Evolutionary conservation across 108 stramenopile species (phyloP).

Genomic region (Stephanodiscus minutulus): DNA sequence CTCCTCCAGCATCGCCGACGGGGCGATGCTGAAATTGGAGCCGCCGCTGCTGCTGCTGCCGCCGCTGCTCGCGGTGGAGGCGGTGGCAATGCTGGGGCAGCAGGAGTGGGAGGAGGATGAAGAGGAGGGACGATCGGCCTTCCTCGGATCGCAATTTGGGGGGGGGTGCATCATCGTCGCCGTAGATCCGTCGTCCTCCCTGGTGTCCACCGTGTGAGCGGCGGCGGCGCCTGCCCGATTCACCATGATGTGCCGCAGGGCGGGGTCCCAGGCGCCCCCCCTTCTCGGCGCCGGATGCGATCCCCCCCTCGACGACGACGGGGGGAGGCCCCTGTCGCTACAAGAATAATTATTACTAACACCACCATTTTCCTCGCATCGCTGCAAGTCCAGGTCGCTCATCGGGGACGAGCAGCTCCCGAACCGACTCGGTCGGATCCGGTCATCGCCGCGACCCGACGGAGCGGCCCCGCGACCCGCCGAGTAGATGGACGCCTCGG

Average conservation of each 20-base stretch:
- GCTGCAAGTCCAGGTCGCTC: too few relatives aligned
- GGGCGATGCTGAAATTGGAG: too few relatives aligned
- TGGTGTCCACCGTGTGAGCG: too few relatives aligned
- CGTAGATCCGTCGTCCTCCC: constrained; percentile 4
- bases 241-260: too few relatives aligned
- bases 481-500: not conserved
- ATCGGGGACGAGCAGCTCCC: not conserved
- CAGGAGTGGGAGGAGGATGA: not conserved
- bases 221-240: too few relatives aligned
- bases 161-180: not conserved
- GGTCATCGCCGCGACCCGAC: not conserved
- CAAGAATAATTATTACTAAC: too few relatives aligned
- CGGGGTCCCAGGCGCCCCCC: too few relatives aligned
- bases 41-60: not conserved
- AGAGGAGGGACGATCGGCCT: not conserved
- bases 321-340: too few relatives aligned
- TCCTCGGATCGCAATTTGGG: not conserved
- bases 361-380: too few relatives aligned
- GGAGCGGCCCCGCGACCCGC: not conserved
- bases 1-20: constrained; percentile 7
- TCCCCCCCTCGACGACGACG: too few relatives aligned
- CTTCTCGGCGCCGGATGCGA: too few relatives aligned
- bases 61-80: constrained; percentile 4
- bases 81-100: constrained; percentile 8
- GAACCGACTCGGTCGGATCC: too few relatives aligned